Evolutionary conservation across 1,139 yeast genomes (phyloP).

Genomic region (Geotrichum reessii): DNA sequence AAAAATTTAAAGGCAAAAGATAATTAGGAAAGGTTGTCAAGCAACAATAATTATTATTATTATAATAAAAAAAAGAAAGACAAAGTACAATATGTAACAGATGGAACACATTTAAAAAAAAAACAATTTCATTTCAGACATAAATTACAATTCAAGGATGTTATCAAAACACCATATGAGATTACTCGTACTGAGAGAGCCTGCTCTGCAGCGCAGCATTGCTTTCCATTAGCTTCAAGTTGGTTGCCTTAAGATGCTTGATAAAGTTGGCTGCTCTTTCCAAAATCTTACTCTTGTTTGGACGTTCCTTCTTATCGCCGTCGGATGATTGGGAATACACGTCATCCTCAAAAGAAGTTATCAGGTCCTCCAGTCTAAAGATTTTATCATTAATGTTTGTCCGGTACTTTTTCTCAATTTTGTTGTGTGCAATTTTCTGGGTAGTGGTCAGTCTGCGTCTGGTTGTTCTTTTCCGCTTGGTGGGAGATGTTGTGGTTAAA

Average conservation of each 20-base stretch:
- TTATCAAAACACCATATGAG: neutral
- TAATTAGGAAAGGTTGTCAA: neutral
- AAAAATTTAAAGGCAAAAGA: constrained; percentile 6
- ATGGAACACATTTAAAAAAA: no score
- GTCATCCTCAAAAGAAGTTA: constrained; percentile 58
- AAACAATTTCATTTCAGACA: neutral
- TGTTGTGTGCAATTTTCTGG: constrained; percentile 68
- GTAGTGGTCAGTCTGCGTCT: constrained; percentile 54
- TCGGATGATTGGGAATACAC: constrained; percentile 19
- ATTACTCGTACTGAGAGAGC: neutral
- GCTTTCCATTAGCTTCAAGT: constrained; percentile 1
- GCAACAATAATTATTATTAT: neutral
- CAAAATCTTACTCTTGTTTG: constrained; percentile 14
- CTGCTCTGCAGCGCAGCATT: neutral
- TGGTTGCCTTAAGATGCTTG: constrained; percentile 6
- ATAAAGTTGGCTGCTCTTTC: constrained; percentile 15
- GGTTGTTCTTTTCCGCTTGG: constrained; percentile 44
- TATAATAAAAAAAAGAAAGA: neutral
- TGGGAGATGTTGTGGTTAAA: neutral
- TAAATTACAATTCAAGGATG: neutral
- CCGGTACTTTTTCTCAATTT: constrained; percentile 64
- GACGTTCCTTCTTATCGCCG: constrained; percentile 1
- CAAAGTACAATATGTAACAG: neutral
- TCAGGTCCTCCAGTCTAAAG: constrained; percentile 57
- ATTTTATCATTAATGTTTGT: constrained; percentile 69